Base-by-base conservation (phyloP, 306 rosid genomes). In the Citrullus amarus region DNA sequence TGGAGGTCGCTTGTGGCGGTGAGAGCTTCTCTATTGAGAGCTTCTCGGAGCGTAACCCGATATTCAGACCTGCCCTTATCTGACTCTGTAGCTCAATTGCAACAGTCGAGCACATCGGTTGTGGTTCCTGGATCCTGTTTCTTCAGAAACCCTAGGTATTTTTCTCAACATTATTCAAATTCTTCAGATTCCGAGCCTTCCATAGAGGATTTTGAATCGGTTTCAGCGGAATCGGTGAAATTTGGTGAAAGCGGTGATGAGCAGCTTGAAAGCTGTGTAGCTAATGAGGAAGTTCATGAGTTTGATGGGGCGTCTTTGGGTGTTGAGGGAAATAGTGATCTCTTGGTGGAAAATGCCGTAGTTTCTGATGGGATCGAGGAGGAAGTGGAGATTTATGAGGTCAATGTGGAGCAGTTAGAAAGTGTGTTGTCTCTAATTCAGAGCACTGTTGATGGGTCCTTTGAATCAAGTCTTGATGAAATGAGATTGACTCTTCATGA, bases 361-460 rank as follows among this genome's bases (percentile, higher is more conserved):
- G 51, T 30, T 46, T 71, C 41, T 14, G 77, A 78, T 79, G 79
- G 18, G 20, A 66, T 57, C 17, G 84, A 0, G 36, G 83, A 14
- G 9, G 83, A 78, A 51, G 82, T 63, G 43, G 58, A 62, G 81
- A 80, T 58, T 57, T 78, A 75, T 57, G 91, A 87, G 83, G 80
- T 93, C 78, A 84, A 89, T 61, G 56, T 15, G 18, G 92, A 84
- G 70, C 80, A 88, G 72, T 65, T 90, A 67, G 96, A 93, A 81
- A 84, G 67, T 41, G 75, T 89, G 62, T 71, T 84, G 76, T 67
- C 82, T 80, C 81, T 91, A 76, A 82, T 91, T 39, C 85, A 85
- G 55, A 82, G 79, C 54, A 84, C 76, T 38, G 78, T 78, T 57
- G 91, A 87, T 77, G 89, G 80, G 57, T 87, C 92, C 15, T 77